Conservation (phyloP, 805 yeast genomes). For the Candida anglica region DNA sequence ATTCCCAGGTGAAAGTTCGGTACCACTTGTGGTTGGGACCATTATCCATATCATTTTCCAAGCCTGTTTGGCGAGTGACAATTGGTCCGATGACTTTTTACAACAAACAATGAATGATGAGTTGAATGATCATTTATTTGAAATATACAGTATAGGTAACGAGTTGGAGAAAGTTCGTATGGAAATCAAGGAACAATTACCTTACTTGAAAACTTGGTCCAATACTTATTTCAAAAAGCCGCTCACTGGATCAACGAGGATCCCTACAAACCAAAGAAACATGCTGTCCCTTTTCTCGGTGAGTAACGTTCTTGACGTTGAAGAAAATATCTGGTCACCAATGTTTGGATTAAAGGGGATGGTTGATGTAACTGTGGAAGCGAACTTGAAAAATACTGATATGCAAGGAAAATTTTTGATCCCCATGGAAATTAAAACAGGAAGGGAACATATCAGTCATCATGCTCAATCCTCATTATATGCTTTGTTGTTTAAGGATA, state of each 20-base stretch:
- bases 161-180: conserved; percentile 39
- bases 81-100: conserved; percentile 38
- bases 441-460: conserved; percentile 62
- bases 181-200: conserved; percentile 44
- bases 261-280: conserved; percentile 22
- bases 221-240: conserved; percentile 33
- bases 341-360: conserved; percentile 84
- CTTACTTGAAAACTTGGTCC: conserved; percentile 53
- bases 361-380: conserved; percentile 82
- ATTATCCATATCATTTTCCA: conserved; percentile 79
- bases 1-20: conserved; percentile 59
- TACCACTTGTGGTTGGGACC: conserved; percentile 75
- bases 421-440: conserved; percentile 92
- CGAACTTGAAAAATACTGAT: conserved; percentile 32
- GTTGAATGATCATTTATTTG: conserved; percentile 42
- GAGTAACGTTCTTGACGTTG: conserved; percentile 71
- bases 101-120: conserved; percentile 31
- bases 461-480: conserved; percentile 85
- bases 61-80: conserved; percentile 39
- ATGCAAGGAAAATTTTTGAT: conserved; percentile 45
- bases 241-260: conserved; percentile 8
- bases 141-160: conserved; percentile 54
- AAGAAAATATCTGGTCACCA: conserved; percentile 91
- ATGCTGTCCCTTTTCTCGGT: conserved; percentile 46
- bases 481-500: conserved; percentile 70